These are phyloP conservation scores for Globisporangium megalacanthum DNA, from an alignment of 352 stramenopile species.

Conservation along the genomic window DNA sequence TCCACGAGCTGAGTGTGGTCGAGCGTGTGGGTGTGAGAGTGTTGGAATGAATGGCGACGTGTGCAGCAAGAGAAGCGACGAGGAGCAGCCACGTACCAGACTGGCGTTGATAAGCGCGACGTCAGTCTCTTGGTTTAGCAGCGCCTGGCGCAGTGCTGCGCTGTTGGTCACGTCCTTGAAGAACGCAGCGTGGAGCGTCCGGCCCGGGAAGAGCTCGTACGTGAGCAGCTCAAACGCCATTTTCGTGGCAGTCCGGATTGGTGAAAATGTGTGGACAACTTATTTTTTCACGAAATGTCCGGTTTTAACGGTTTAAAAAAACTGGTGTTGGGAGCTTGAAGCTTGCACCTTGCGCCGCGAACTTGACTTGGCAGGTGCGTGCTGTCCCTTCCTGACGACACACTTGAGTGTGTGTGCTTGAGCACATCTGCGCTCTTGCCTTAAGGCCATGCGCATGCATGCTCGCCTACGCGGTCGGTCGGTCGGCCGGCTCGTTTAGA, in stretches of 20 bases:
- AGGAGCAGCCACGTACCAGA: conserved; percentile 24
- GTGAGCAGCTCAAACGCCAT: conserved; percentile 52
- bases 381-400: too few relatives aligned
- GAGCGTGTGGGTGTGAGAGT: not conserved
- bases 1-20: conserved; percentile 46
- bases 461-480: not conserved
- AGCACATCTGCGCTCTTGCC: too few relatives aligned
- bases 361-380: too few relatives aligned
- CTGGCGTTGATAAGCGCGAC: conserved; percentile 70
- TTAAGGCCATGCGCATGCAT: not conserved
- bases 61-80: not conserved
- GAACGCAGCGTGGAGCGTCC: conserved; percentile 70
- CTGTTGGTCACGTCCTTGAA: conserved; percentile 76
- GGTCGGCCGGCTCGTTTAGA: not conserved
- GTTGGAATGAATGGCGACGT: not conserved
- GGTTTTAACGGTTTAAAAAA: too few relatives aligned
- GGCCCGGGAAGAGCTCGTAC: conserved; percentile 60
- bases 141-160: conserved; percentile 37
- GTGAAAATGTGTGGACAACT: conserved; percentile 5
- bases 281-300: too few relatives aligned
- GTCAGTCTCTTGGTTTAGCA: conserved; percentile 66
- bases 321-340: too few relatives aligned
- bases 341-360: too few relatives aligned
- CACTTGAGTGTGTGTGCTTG: too few relatives aligned
- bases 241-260: not conserved